Base-by-base conservation (phyloP, 1,139 yeast species). In the Yamadazyma mexicana region DNA sequence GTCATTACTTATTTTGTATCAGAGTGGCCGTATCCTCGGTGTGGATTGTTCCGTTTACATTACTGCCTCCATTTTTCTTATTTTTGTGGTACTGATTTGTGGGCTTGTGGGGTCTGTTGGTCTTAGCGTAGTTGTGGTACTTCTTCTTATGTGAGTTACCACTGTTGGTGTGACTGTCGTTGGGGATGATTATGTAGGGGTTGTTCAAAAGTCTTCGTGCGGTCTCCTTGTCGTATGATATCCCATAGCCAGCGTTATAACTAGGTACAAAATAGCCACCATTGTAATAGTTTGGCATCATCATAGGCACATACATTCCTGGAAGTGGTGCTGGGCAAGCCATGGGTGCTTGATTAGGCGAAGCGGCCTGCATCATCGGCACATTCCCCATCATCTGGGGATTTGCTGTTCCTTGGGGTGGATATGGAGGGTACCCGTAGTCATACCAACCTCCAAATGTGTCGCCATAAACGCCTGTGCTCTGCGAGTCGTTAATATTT, bases 121-220 rank as follows among this genome's bases (percentile, higher is more conserved):
- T 6, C 5, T 24, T 24, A n/a, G 11, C n/a, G 30, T 27, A 5
- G 30, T 27, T 33, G 5, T 4, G 31, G 10, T 26, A 20, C 22
- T 20, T 20, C 22, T 20, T 20, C 22, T 20, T 20, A 8, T 20
- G 5, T 20, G 22, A 6, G 22, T 20, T 20, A 20, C 8, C 17
- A 18, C 5, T 34, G 17, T 26, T 16, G 14, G 11, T 25, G 22
- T 22, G 35, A 16, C 36, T 38, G 25, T 47, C 45, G 15, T 55
- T 61, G 1, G 66, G 66, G 23, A 61, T 44, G 18, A 62, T 60
- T 22, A 62, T 61, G 45, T 61, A 62, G 2, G 67, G 67, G 34
- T 62, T 62, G 46, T 62, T 62, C 40, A 62, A 50, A 22, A 62
- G 43, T 37, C 57, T 51, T 37, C 67, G 42, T 40, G 61, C 65